phyloP scores from a whole-genome alignment of 305 asterid genomes.

The Fraxinus velutina region DNA sequence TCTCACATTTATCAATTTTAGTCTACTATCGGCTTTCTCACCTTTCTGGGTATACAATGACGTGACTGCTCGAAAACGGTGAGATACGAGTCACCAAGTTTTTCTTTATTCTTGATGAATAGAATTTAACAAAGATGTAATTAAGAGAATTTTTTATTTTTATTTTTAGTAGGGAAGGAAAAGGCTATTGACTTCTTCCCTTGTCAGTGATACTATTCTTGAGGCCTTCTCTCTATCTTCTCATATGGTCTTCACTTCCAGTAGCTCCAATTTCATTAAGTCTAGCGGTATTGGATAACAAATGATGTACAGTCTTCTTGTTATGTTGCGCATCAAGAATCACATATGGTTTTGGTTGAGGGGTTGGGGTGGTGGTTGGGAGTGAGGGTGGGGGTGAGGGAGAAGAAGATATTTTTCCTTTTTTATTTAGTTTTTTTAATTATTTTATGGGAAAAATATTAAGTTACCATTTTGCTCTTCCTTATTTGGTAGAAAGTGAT shows the following conservation, averaged over 20 bases:
- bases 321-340: no score
- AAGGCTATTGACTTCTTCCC: conserved; percentile 76
- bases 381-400: no score
- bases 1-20: conserved; percentile 53
- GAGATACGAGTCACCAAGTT: conserved; percentile 10
- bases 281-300: no score
- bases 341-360: no score
- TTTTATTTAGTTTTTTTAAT: no score
- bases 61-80: conserved; percentile 79
- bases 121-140: neutral
- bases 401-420: no score
- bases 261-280: no score
- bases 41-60: conserved; percentile 96
- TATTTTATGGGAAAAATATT: no score
- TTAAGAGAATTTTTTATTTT: neutral
- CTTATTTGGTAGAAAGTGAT: no score
- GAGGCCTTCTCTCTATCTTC: conserved; percentile 69
- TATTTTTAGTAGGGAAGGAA: conserved; percentile 37
- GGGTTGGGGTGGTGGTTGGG: no score
- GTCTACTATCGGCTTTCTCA: conserved; percentile 68
- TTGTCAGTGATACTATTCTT: conserved; percentile 57
- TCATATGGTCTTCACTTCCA: conserved; percentile 1
- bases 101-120: neutral
- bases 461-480: no score
- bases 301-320: no score